Base-by-base conservation (phyloP, 768 basidiomycete genomes). In the Zangia roseola region DNA sequence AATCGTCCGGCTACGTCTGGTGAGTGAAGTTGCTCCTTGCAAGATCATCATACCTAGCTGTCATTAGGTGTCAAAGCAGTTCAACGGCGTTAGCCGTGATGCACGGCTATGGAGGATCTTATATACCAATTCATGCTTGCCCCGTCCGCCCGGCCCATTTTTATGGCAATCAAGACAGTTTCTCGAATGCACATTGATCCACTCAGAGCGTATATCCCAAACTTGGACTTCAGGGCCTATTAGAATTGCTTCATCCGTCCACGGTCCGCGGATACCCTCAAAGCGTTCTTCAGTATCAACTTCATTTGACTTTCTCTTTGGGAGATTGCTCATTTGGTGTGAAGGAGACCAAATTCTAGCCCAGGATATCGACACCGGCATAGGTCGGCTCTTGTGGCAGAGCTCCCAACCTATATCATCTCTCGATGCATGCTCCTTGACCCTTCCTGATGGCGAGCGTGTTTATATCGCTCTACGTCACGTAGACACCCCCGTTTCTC, bases 131-230 rank as follows among this genome's bases (percentile, higher is more conserved):
- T 58, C 60, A 23, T 16, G 37, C 30, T 34, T 61, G 17, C 56
- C 50, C 26, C 60, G 60, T 5, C 60, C 60, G 14, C 42, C 56
- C n/a, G 60, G 60, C 10, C 60, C 60, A n/a, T 59, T 61, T 13
- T 37, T 43, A 12, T 59, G 56, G 53, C 60, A 61, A 21, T 61
- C 60, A 5, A 26, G 31, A 7, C 49, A 43, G 31, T 61, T 38
- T 53, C 60, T 62, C 23, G 53, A 61, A 40, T 53, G 26, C 14
- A 35, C 49, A 9, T 42, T 62, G 44, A 43, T 47, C 17, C 53
- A 50, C 46, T 62, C 59, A 8, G 51, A 48, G n/a, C 56, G 50
- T 28, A 20, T 53, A 20, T 58, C 60, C 36, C 48, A 23, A 33
- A 61, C 59, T 1, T 61, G 59, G 59, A 62, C 56, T 26, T 59